A percentile compares a stretch with the other conserved stretches of the same genome.
Conservation (phyloP, 2,329 filamentous ascomycete species). For the Xylaria sp. region DNA sequence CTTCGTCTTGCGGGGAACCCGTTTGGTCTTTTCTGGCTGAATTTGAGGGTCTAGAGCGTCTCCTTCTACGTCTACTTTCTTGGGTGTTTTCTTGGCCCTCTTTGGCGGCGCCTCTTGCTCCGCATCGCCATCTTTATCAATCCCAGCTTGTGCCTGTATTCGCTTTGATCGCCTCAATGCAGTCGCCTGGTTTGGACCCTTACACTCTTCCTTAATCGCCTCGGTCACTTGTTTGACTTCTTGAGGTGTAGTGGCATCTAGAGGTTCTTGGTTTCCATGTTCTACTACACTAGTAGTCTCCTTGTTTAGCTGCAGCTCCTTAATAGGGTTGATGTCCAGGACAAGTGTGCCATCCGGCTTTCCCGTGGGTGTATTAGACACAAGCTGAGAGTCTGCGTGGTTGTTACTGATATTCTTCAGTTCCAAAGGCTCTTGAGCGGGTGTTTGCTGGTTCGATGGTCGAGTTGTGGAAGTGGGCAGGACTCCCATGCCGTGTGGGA, state of each 20-base stretch:
- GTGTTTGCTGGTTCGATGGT: not conserved
- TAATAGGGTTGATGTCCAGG: not conserved
- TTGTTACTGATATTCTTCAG: not conserved
- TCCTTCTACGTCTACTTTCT: constrained; percentile 9
- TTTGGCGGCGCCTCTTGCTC: constrained; percentile 14
- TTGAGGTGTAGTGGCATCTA: not conserved
- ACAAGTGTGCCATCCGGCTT: not conserved
- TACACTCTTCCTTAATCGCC: constrained; percentile 4
- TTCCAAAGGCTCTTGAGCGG: not conserved
- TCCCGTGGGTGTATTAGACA: not conserved
- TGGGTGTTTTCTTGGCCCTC: constrained; percentile 32
- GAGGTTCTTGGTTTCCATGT: not conserved
- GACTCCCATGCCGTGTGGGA: constrained; percentile 46
- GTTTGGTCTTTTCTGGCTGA: constrained; percentile 39
- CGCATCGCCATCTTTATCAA: constrained; percentile 1
- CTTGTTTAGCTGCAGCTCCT: not conserved
- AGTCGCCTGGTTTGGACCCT: not conserved
- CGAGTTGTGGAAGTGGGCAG: constrained; percentile 18
- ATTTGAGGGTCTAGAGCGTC: constrained; percentile 6
- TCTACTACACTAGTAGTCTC: not conserved
- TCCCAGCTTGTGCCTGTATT: constrained; percentile 16
- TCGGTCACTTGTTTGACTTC: not conserved
- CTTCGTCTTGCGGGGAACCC: constrained; percentile 47
- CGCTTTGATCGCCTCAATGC: constrained; percentile 34
- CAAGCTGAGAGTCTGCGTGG: not conserved